Conservation (phyloP, 148 eudicot genomes). For the Heliamphora exappendiculata region DNA sequence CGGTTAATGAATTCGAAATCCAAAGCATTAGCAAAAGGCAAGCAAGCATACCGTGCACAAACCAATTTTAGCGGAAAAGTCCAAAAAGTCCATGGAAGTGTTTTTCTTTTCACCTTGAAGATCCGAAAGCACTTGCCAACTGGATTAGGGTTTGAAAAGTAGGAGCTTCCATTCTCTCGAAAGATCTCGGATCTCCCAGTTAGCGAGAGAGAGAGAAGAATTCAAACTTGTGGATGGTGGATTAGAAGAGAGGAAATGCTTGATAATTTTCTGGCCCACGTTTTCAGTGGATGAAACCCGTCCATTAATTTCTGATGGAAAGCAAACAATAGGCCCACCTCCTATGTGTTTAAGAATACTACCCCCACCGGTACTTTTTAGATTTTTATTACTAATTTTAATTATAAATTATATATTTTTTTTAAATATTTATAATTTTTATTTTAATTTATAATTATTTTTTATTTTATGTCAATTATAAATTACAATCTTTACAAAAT, state of each 20-base stretch:
- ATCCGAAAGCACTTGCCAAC: slow-evolving; percentile 1
- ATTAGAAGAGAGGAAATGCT: background rate
- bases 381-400: too few species aligned
- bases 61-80: background rate
- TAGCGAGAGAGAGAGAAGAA: background rate
- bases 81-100: background rate
- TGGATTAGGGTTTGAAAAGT: background rate
- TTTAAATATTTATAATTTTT: too few species aligned
- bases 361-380: too few species aligned
- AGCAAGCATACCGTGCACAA: slow-evolving; percentile 2
- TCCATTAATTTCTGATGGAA: too few species aligned
- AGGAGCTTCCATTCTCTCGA: slow-evolving; percentile 12
- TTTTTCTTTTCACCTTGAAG: slow-evolving; percentile 10
- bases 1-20: background rate
- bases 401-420: too few species aligned
- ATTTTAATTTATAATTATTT: too few species aligned
- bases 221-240: background rate
- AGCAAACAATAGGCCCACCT: too few species aligned
- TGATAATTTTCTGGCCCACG: background rate
- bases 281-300: background rate
- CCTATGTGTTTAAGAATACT: too few species aligned
- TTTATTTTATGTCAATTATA: too few species aligned
- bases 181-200: background rate
- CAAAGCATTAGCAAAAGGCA: background rate
- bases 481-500: too few species aligned